Evolutionary conservation across 192 early-diverging fungal genomes (phyloP).

Genomic region (Rhizoclosmatium sp.): DNA sequence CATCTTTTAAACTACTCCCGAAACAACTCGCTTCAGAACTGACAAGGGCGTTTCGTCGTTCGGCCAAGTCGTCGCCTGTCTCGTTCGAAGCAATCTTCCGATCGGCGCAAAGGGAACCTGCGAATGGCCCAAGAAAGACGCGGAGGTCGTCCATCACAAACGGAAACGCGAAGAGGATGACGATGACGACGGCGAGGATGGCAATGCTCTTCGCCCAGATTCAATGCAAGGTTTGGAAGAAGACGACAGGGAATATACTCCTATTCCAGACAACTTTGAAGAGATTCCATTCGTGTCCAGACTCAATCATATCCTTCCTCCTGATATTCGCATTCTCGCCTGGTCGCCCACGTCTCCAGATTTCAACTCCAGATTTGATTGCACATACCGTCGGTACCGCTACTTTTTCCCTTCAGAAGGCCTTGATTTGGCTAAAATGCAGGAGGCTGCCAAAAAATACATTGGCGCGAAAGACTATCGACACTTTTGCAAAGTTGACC

Average conservation of each 20-base stretch:
- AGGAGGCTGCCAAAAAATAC: conserved; percentile 69
- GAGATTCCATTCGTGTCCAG: conserved; percentile 86
- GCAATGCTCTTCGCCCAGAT: background rate
- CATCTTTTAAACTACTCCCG: too few relatives aligned
- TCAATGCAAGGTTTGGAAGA: background rate
- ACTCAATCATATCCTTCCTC: conserved; percentile 85
- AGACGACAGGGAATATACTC: background rate
- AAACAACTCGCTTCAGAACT: conserved; percentile 34
- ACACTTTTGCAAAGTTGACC: conserved; percentile 95
- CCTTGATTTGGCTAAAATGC: conserved; percentile 82
- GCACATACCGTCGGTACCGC: conserved; percentile 83
- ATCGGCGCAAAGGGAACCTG: conserved; percentile 32
- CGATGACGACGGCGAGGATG: conserved; percentile 20
- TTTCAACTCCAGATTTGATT: conserved; percentile 91
- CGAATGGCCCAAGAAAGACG: conserved; percentile 40
- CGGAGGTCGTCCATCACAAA: background rate
- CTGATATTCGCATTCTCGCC: conserved; percentile 88
- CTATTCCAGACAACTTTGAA: conserved; percentile 2
- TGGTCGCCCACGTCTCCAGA: conserved; percentile 82
- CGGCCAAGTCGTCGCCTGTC: conserved; percentile 86
- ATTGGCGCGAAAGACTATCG: conserved; percentile 92
- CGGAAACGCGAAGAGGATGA: conserved; percentile 18
- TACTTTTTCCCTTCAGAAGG: conserved; percentile 82
- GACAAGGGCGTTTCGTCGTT: conserved; percentile 90
- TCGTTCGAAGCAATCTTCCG: conserved; percentile 62